phyloP scores from a whole-genome alignment of 139 green algal genomes.

The Yamagishiella unicocca region DNA sequence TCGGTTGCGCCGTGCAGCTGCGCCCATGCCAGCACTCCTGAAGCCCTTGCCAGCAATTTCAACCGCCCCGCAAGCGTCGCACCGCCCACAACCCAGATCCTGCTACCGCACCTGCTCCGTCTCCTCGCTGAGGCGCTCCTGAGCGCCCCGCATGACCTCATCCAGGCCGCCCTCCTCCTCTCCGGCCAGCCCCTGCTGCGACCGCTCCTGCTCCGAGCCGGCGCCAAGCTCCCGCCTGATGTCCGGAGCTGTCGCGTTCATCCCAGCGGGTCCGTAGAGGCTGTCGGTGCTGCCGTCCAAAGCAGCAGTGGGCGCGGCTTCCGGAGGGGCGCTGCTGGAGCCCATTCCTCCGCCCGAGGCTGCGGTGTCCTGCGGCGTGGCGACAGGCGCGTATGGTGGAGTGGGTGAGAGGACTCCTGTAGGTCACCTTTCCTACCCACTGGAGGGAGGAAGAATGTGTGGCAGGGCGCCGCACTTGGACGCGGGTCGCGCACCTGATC shows the following conservation, averaged over 20 bases:
- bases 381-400: no score
- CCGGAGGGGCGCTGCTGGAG: neutral
- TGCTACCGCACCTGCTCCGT: neutral
- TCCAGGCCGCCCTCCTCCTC: neutral
- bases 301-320: neutral
- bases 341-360: no score
- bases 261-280: conserved; percentile 6
- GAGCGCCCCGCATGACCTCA: neutral
- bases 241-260: conserved; percentile 14
- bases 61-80: no score
- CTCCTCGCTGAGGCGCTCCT: neutral
- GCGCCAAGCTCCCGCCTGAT: neutral
- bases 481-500: no score
- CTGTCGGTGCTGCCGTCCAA: neutral
- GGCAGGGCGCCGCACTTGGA: no score
- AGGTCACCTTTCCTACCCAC: no score
- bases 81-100: neutral
- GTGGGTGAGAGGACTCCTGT: no score
- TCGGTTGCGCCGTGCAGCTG: no score
- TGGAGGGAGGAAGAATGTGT: no score
- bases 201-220: neutral
- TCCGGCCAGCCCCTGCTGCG: neutral
- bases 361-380: no score
- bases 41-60: no score
- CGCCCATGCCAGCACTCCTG: no score